Percentiles rank a stretch among this genome's conserved stretches.
Conservation (phyloP, 192 early-diverging fungal genomes). For the Spinellus fusiger region DNA sequence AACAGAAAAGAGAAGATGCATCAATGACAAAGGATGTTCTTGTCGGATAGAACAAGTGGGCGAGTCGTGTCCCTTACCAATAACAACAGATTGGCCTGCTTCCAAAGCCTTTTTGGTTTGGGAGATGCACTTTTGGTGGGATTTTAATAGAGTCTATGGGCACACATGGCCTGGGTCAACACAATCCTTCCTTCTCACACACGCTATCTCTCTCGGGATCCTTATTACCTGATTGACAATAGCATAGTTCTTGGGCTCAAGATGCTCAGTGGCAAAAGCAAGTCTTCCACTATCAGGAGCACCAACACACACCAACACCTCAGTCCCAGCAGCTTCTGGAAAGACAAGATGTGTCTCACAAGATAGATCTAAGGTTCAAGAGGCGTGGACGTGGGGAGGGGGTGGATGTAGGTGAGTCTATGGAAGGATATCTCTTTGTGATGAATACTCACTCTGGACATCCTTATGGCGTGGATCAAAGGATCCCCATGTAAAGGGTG, state of each 20-base stretch:
- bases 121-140: conserved; percentile 67
- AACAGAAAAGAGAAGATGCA: background rate
- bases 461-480: conserved; percentile 41
- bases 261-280: conserved; percentile 57
- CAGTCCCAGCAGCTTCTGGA: background rate
- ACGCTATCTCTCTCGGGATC: background rate
- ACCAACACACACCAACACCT: conserved; percentile 75
- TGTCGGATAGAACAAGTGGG: background rate
- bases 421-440: conserved; percentile 21
- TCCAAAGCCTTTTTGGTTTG: conserved; percentile 46
- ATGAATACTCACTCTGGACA: background rate
- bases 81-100: conserved; percentile 53
- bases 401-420: too few relatives aligned
- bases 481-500: conserved; percentile 38
- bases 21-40: background rate
- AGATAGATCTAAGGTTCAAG: conserved; percentile 31
- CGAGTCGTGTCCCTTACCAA: conserved; percentile 47
- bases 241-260: conserved; percentile 59
- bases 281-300: conserved; percentile 83
- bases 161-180: background rate
- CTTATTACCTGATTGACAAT: conserved; percentile 58
- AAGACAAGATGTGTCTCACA: conserved; percentile 4
- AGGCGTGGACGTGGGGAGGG: too few relatives aligned
- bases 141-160: conserved; percentile 68
- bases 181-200: background rate